A percentile compares a stretch with the other conserved stretches of the same genome.
Conservation (phyloP, 1,284 basidiomycete species). For the Xerocomus nothofagi region DNA sequence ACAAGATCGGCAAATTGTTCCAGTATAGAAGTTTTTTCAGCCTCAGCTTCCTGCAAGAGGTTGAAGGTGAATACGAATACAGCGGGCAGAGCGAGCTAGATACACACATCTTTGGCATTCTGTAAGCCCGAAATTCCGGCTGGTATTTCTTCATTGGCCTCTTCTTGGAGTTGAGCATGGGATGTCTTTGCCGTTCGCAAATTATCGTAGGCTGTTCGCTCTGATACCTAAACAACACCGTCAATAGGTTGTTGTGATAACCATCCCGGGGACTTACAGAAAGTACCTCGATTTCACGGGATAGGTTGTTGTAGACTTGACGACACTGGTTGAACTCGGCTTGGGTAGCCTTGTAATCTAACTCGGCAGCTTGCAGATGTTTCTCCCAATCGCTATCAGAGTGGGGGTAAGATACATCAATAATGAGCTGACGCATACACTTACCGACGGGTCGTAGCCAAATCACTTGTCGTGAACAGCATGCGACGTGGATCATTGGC, state of each 20-base stretch:
- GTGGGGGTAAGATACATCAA: neutral
- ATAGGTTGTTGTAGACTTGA: slow-evolving; percentile 24
- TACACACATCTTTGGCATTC: slow-evolving; percentile 49
- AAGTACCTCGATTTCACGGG: slow-evolving; percentile 20
- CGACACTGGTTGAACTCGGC: slow-evolving; percentile 16
- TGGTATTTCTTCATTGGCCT: slow-evolving; percentile 74
- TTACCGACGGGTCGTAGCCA: slow-evolving; percentile 37
- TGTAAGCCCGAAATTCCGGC: slow-evolving; percentile 69
- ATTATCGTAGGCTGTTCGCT: slow-evolving; percentile 27
- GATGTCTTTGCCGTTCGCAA: slow-evolving; percentile 33
- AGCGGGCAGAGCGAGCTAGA: neutral
- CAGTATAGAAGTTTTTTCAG: slow-evolving; percentile 49
- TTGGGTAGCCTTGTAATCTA: slow-evolving; percentile 25
- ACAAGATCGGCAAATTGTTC: slow-evolving; percentile 51
- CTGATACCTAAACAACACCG: slow-evolving; percentile 26
- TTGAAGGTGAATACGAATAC: neutral
- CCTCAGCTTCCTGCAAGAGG: slow-evolving; percentile 49
- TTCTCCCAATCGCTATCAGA: slow-evolving; percentile 30
- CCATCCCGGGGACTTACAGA: slow-evolving; percentile 16
- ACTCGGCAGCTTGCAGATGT: slow-evolving; percentile 26
- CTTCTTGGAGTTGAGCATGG: slow-evolving; percentile 49
- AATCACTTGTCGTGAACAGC: slow-evolving; percentile 47
- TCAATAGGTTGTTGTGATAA: neutral
- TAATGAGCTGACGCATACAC: slow-evolving; percentile 6
- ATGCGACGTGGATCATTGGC: slow-evolving; percentile 45